Evolutionary conservation across 2,329 filamentous ascomycete genomes (phyloP).

Genomic region (Botrytis porri): DNA sequence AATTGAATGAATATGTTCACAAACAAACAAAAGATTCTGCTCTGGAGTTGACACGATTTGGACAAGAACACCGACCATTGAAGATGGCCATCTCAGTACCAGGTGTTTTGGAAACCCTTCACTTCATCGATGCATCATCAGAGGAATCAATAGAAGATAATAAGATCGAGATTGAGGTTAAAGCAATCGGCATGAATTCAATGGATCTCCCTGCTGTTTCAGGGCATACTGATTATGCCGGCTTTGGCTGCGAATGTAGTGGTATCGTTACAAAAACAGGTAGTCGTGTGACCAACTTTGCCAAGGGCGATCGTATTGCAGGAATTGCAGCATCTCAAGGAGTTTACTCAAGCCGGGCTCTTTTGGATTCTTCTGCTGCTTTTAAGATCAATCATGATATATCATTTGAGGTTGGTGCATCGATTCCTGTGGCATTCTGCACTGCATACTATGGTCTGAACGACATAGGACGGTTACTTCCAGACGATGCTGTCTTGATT

Average conservation of each 20-base stretch:
- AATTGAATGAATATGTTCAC: slow-evolving; percentile 31
- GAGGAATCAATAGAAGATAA: slow-evolving; percentile 25
- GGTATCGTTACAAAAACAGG: slow-evolving; percentile 39
- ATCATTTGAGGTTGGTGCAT: slow-evolving; percentile 31
- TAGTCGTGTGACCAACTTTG: slow-evolving; percentile 28
- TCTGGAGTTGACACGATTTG: slow-evolving; percentile 16
- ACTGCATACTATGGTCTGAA: slow-evolving; percentile 34
- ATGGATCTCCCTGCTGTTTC: slow-evolving; percentile 37
- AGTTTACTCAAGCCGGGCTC: slow-evolving; percentile 31
- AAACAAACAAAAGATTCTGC: slow-evolving; percentile 9
- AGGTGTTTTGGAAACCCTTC: slow-evolving; percentile 33
- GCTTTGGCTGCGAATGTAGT: slow-evolving; percentile 40
- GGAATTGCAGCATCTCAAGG: slow-evolving; percentile 25
- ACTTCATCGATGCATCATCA: slow-evolving; percentile 30
- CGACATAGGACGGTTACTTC: slow-evolving; percentile 30
- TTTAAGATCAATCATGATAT: slow-evolving; percentile 27
- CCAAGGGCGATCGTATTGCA: slow-evolving; percentile 38
- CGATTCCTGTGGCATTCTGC: slow-evolving; percentile 31
- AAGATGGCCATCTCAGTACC: slow-evolving; percentile 30
- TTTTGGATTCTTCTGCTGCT: slow-evolving; percentile 27
- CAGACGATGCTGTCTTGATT: slow-evolving; percentile 38
- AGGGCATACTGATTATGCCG: slow-evolving; percentile 36
- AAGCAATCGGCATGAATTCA: slow-evolving; percentile 35
- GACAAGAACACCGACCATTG: slow-evolving; percentile 24
- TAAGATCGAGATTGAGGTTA: slow-evolving; percentile 35